Evolutionary conservation across 768 basidiomycete genomes (phyloP).

Genomic region (Inosperma sp.): DNA sequence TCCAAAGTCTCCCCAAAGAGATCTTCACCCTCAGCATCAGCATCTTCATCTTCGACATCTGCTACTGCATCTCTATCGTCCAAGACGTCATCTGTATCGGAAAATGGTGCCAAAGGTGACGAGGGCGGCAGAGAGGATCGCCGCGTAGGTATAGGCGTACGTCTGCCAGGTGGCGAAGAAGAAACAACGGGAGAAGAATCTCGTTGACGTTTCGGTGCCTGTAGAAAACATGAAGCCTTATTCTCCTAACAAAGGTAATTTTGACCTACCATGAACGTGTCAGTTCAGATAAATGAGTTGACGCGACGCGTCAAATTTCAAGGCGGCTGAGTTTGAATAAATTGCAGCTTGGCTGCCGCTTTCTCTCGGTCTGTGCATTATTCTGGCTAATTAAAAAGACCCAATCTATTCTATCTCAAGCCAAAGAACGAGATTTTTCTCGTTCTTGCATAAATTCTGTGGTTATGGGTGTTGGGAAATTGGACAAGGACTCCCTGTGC

Average conservation of each 20-base stretch:
- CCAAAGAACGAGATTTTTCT: not conserved
- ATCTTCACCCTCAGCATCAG: constrained; percentile 88
- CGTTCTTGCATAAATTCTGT: constrained; percentile 19
- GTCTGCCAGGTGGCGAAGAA: constrained; percentile 45
- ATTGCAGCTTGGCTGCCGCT: constrained; percentile 9
- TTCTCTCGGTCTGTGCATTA: not conserved
- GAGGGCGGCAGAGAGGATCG: constrained; percentile 79
- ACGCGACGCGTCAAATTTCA: constrained; percentile 44
- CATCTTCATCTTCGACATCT: constrained; percentile 67
- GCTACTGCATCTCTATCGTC: constrained; percentile 65
- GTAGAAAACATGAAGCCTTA: constrained; percentile 12
- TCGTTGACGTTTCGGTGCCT: constrained; percentile 57
- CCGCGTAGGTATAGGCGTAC: constrained; percentile 42
- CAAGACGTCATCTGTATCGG: constrained; percentile 79
- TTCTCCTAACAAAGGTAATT: constrained; percentile 35
- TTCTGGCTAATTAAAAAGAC: not conserved
- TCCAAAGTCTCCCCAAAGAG: constrained; percentile 80
- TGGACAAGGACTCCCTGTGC: constrained; percentile 45
- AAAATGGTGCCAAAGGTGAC: constrained; percentile 77
- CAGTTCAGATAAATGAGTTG: constrained; percentile 20
- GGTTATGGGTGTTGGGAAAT: constrained; percentile 43
- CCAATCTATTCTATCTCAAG: not conserved
- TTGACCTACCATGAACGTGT: constrained; percentile 11
- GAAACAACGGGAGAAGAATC: constrained; percentile 50
- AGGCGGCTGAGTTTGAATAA: constrained; percentile 23